These are phyloP conservation scores for Rhizopus sp. DNA, from an alignment of 371 early-diverging fungal genomes.

Conservation along the genomic window DNA sequence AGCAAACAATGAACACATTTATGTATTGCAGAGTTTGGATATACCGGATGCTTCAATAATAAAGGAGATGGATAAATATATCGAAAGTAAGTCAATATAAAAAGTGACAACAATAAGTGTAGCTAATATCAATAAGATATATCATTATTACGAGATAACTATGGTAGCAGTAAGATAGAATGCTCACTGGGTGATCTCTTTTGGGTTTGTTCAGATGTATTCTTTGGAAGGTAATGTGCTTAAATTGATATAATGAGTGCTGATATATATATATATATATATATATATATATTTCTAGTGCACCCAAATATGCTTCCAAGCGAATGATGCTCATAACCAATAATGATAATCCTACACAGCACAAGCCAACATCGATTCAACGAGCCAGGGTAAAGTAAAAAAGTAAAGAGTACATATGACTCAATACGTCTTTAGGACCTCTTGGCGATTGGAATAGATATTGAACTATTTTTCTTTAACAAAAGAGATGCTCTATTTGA, in stretches of 20 bases:
- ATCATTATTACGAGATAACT: conserved; percentile 40
- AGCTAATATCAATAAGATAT: conserved; percentile 7
- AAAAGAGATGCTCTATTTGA: conserved; percentile 46
- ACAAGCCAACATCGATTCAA: conserved; percentile 56
- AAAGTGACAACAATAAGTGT: neutral
- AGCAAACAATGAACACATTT: conserved; percentile 56
- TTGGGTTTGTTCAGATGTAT: conserved; percentile 62
- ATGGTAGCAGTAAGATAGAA: conserved; percentile 51
- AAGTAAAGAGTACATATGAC: no score
- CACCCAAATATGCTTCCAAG: conserved; percentile 55
- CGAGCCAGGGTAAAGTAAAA: conserved; percentile 47
- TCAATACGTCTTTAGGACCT: conserved; percentile 38
- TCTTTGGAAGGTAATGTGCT: conserved; percentile 49
- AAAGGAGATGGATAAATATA: conserved; percentile 58
- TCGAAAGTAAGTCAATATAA: conserved; percentile 40
- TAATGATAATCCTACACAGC: conserved; percentile 62
- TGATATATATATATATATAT: neutral
- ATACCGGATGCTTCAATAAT: conserved; percentile 62
- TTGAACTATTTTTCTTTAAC: conserved; percentile 62
- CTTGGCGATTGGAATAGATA: conserved; percentile 48
- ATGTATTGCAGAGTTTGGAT: conserved; percentile 65
- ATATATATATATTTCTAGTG: conserved; percentile 19
- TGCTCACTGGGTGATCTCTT: conserved; percentile 66
- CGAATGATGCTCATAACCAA: conserved; percentile 72
- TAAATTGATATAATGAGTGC: neutral